These are phyloP conservation scores for Fraxinus floribunda DNA, from an alignment of 305 asterid genomes.

Conservation along the genomic window DNA sequence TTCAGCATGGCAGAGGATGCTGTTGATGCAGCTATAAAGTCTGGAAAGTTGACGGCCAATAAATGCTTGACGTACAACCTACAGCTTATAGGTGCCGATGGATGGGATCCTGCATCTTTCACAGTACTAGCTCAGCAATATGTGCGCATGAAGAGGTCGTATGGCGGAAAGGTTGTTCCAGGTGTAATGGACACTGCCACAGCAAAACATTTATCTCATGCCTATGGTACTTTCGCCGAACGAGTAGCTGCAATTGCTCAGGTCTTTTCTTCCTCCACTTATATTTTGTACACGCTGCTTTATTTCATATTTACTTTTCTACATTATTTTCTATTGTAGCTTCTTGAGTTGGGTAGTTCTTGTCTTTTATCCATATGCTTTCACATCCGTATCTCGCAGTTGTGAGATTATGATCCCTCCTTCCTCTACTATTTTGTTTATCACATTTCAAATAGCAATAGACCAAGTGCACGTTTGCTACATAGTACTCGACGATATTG, in stretches of 20 bases:
- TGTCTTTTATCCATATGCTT: slow-evolving; percentile 2
- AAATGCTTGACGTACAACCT: slow-evolving; percentile 64
- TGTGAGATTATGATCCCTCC: not conserved
- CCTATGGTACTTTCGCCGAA: slow-evolving; percentile 78
- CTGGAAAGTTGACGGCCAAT: slow-evolving; percentile 73
- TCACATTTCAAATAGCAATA: not conserved
- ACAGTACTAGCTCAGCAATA: slow-evolving; percentile 85
- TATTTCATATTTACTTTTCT: slow-evolving; percentile 7
- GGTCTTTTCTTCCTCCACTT: slow-evolving; percentile 39
- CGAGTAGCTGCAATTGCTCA: slow-evolving; percentile 89
- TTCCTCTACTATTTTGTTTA: not conserved
- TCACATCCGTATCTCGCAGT: slow-evolving; percentile 6
- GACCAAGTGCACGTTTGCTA: not conserved
- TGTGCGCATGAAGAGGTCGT: slow-evolving; percentile 71
- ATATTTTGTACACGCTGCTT: not conserved
- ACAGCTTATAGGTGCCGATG: slow-evolving; percentile 83
- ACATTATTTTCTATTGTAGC: not conserved
- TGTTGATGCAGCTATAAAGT: slow-evolving; percentile 75
- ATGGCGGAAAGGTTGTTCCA: slow-evolving; percentile 83
- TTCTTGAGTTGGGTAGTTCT: slow-evolving; percentile 12
- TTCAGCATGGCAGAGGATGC: slow-evolving; percentile 99
- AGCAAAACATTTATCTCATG: slow-evolving; percentile 94
- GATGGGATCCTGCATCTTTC: slow-evolving; percentile 96
- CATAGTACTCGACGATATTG: not conserved
- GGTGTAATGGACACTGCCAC: slow-evolving; percentile 93